Evolutionary conservation across 2,329 filamentous ascomycete species (phyloP).

Genomic region (Sporothrix phasma): DNA sequence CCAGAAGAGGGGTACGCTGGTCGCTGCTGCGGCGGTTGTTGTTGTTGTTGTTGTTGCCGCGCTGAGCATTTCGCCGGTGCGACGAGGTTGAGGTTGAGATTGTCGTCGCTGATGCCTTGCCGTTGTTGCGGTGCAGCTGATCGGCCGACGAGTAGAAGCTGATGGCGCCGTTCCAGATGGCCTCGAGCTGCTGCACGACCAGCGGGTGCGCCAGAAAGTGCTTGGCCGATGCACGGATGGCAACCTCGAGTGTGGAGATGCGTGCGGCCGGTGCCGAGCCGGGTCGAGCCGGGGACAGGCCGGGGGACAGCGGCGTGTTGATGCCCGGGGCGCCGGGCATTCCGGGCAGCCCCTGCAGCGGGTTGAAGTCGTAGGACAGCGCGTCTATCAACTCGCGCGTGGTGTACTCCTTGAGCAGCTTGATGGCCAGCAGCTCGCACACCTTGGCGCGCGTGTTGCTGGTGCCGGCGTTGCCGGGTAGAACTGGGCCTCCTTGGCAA

Average conservation of each 20-base stretch:
- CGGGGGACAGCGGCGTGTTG: conserved; percentile 22
- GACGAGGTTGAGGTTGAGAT: background rate
- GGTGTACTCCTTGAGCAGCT: conserved; percentile 78
- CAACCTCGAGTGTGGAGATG: conserved; percentile 78
- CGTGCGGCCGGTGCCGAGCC: conserved; percentile 50
- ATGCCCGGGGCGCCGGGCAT: background rate
- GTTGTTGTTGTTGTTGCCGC: background rate
- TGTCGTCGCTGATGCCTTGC: conserved; percentile 23
- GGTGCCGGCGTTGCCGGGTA: conserved; percentile 73
- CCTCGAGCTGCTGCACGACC: conserved; percentile 89
- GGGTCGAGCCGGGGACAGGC: conserved; percentile 30
- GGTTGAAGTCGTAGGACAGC: conserved; percentile 89
- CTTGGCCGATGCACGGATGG: conserved; percentile 86
- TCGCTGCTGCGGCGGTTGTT: conserved; percentile 38
- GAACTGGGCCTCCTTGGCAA: conserved; percentile 73
- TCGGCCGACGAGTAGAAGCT: conserved; percentile 88
- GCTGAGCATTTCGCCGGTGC: background rate
- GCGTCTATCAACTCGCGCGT: conserved; percentile 89
- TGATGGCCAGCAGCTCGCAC: conserved; percentile 83
- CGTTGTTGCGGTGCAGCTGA: conserved; percentile 58
- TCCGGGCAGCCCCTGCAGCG: conserved; percentile 66
- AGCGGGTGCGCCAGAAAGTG: conserved; percentile 84
- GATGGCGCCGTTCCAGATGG: conserved; percentile 92
- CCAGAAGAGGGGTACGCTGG: conserved; percentile 43
- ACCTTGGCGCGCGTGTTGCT: conserved; percentile 78